A percentile compares a stretch with the other conserved stretches of the same genome.
Evolutionary conservation across 1,284 basidiomycete genomes (phyloP).

Genomic region (Marasmius sp.): DNA sequence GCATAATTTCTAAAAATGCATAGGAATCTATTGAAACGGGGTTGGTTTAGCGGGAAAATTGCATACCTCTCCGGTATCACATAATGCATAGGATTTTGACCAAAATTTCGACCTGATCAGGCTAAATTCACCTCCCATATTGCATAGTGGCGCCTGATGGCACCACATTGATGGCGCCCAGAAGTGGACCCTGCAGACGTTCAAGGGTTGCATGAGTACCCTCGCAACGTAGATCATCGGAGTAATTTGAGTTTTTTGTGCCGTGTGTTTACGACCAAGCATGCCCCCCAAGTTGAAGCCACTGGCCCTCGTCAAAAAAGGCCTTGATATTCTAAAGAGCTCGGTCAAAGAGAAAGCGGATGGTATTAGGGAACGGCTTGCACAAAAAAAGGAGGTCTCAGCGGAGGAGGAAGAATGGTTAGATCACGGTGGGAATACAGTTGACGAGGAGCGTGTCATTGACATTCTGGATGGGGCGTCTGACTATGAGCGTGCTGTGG

Average conservation of each 20-base stretch:
- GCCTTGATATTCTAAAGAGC: background rate
- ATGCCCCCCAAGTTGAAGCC: background rate
- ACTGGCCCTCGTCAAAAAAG: background rate
- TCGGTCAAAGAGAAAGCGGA: background rate
- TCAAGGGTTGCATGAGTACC: too few relatives aligned
- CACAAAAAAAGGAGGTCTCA: conserved; percentile 3
- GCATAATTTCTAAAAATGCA: conserved; percentile 1
- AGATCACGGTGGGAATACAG: conserved; percentile 16
- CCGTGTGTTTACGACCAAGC: background rate
- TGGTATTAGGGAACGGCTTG: background rate
- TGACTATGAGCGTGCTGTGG: conserved; percentile 15
- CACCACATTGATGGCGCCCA: background rate
- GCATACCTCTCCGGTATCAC: conserved; percentile 11
- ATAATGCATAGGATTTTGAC: conserved; percentile 13
- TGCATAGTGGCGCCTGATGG: background rate
- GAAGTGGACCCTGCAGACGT: background rate
- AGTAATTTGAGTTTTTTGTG: background rate
- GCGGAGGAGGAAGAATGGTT: conserved; percentile 14
- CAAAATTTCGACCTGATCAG: too few relatives aligned
- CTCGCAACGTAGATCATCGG: background rate
- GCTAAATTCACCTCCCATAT: conserved; percentile 18
- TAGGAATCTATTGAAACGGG: background rate
- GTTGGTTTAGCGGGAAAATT: conserved; percentile 1
- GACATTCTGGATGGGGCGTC: conserved; percentile 20
- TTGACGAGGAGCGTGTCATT: conserved; percentile 19